phyloP scores from a whole-genome alignment of 345 rosid genomes.

The Hypericum perforatum region DNA sequence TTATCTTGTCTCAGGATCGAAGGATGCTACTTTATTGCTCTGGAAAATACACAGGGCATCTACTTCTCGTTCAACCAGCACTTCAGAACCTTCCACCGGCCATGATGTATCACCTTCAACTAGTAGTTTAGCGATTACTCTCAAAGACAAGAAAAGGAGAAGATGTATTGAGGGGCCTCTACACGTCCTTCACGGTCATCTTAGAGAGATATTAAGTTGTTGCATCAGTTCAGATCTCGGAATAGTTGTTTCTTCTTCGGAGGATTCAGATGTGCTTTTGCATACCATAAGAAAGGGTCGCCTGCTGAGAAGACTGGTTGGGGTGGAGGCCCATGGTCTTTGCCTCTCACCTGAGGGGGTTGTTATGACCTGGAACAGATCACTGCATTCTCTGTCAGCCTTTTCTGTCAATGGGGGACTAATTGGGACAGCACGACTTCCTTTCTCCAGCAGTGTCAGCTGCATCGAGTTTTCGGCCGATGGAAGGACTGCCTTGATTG shows the following conservation, averaged over 20 bases:
- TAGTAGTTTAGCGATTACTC: slow-evolving; percentile 31
- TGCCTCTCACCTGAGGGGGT: slow-evolving; percentile 79
- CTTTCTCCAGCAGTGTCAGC: slow-evolving; percentile 48
- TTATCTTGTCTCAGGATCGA: slow-evolving; percentile 86
- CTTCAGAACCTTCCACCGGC: slow-evolving; percentile 42
- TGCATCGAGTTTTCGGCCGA: slow-evolving; percentile 83
- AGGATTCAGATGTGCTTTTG: slow-evolving; percentile 60
- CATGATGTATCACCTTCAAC: slow-evolving; percentile 34
- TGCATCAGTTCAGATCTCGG: slow-evolving; percentile 88
- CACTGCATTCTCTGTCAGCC: slow-evolving; percentile 46
- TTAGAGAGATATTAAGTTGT: slow-evolving; percentile 56
- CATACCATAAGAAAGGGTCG: slow-evolving; percentile 86
- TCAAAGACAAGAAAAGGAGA: slow-evolving; percentile 54
- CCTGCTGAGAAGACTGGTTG: slow-evolving; percentile 67
- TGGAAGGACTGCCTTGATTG: slow-evolving; percentile 68
- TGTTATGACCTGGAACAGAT: slow-evolving; percentile 67
- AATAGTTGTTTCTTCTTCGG: slow-evolving; percentile 65
- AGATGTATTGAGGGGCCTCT: slow-evolving; percentile 79
- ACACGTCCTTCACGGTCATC: slow-evolving; percentile 90
- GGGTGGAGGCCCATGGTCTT: slow-evolving; percentile 67
- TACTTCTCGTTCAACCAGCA: slow-evolving; percentile 41
- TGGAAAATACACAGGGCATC: slow-evolving; percentile 76
- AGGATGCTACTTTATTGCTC: slow-evolving; percentile 69
- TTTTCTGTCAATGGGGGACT: slow-evolving; percentile 67
- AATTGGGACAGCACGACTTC: slow-evolving; percentile 57